Evolutionary conservation across 305 asterid genomes (phyloP).

Genomic region (Fraxinus floribunda): DNA sequence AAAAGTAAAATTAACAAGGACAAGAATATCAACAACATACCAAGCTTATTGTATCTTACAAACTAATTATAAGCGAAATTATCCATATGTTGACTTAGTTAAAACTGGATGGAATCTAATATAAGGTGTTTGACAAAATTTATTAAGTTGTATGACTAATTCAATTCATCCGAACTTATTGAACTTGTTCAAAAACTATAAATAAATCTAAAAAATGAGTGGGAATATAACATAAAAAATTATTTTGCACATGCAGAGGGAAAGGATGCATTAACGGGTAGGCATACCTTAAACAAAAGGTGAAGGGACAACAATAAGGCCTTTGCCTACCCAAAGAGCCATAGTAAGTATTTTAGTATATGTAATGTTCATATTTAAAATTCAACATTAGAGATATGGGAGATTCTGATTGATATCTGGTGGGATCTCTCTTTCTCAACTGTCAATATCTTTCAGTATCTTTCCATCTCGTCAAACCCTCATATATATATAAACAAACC

Average conservation of each 20-base stretch:
- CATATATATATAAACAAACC: background rate
- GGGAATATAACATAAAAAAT: conserved; percentile 4
- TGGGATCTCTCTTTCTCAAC: conserved; percentile 24
- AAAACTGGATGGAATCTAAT: background rate
- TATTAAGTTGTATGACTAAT: background rate
- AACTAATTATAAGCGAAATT: background rate
- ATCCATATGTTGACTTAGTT: background rate
- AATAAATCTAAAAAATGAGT: background rate
- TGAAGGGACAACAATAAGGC: background rate
- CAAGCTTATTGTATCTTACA: background rate
- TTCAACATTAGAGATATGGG: conserved; percentile 9
- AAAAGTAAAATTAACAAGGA: background rate
- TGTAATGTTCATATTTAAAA: conserved; percentile 5
- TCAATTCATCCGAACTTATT: background rate
- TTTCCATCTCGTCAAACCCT: background rate
- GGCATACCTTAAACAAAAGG: background rate
- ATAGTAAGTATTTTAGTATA: background rate
- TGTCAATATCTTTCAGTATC: conserved; percentile 21
- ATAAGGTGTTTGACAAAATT: background rate
- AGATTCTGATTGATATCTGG: conserved; percentile 24
- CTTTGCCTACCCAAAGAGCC: background rate
- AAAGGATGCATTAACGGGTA: background rate
- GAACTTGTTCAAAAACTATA: background rate
- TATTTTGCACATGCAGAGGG: background rate
- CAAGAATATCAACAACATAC: background rate